Base-by-base conservation (phyloP, 1,284 basidiomycete species). In the Ustilago bromivora region DNA sequence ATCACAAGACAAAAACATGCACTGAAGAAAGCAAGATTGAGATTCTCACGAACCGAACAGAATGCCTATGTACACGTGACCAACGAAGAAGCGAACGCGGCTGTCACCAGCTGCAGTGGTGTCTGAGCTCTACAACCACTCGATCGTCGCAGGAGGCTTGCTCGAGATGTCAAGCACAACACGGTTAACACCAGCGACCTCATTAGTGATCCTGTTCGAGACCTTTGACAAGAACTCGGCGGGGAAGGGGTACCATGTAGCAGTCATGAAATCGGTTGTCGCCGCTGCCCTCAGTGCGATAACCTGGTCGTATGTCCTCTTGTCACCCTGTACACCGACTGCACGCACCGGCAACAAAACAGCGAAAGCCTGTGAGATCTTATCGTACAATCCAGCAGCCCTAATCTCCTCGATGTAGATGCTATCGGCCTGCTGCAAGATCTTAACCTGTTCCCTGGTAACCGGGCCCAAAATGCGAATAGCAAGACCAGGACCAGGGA, bases 361-460 rank as follows among this genome's bases (percentile, higher is more conserved):
- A 3, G 96, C 96, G 84, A 99, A 99, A 1, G 97, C 97, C 88
- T 99, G 97, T 64, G 93, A 92, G 85, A 99, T 99, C 79, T 95
- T 90, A 85, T 96, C 92, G 88, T 99, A 99, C 65, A 99, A 88
- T 0, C 92, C 92, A 0, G 96, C 96, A 66, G 91, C 92, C 52
- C 94, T 91, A 83, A 99, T 98, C 89, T 99, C 97, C 81, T 98
- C 95, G 78, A 99, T 96, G 89, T 96, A 99, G 87, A 99, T 99
- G 82, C 88, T 90, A 87, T 99, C 97, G 2, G 96, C 97, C 60
- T 93, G 91, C 87, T 99, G 97, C n/a, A 97, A 89, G 76, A 97
- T 94, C 82, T 91, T 89, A 76, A 99, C 95, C 88, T 99, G 97
- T 47, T 93, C 93, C 57, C 93, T 91, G 23, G 92, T 98, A 66